These are phyloP conservation scores for Kurtzmaniella cleridarum DNA, from an alignment of 805 yeast species.

Conservation along the genomic window DNA sequence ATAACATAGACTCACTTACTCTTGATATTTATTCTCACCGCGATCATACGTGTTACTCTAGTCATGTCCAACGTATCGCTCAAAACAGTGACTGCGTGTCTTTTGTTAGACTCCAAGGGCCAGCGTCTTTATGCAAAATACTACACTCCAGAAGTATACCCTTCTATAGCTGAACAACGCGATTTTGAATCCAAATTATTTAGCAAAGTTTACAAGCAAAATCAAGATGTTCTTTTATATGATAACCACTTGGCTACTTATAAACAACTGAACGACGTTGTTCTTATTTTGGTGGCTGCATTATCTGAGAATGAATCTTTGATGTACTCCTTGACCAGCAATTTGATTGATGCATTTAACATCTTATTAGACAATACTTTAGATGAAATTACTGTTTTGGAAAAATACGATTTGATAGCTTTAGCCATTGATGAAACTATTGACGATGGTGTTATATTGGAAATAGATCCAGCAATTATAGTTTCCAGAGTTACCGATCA, in stretches of 20 bases:
- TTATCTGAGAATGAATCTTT: conserved; percentile 82
- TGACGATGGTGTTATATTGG: conserved; percentile 90
- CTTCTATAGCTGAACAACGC: conserved; percentile 67
- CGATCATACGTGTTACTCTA: background rate
- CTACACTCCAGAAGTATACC: conserved; percentile 43
- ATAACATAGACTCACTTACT: no score
- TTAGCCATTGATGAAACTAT: conserved; percentile 87
- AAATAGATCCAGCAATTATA: conserved; percentile 81
- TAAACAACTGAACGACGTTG: conserved; percentile 74
- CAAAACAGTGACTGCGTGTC: conserved; percentile 75
- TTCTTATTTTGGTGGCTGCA: conserved; percentile 66
- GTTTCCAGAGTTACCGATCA: conserved; percentile 89
- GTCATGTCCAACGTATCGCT: conserved; percentile 53
- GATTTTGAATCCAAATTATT: conserved; percentile 72
- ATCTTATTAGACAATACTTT: conserved; percentile 63
- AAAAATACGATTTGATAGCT: conserved; percentile 78
- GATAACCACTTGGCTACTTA: conserved; percentile 81
- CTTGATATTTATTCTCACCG: no score
- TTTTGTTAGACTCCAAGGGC: conserved; percentile 79
- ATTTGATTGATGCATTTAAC: conserved; percentile 76
- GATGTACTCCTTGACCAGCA: conserved; percentile 68
- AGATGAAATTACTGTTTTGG: conserved; percentile 74
- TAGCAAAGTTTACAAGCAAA: conserved; percentile 71
- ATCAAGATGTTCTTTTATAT: conserved; percentile 73
- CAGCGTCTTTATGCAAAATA: conserved; percentile 80